These are phyloP conservation scores for Magnolia sinica DNA, from an alignment of 164 flowering plant species.

Conservation along the genomic window DNA sequence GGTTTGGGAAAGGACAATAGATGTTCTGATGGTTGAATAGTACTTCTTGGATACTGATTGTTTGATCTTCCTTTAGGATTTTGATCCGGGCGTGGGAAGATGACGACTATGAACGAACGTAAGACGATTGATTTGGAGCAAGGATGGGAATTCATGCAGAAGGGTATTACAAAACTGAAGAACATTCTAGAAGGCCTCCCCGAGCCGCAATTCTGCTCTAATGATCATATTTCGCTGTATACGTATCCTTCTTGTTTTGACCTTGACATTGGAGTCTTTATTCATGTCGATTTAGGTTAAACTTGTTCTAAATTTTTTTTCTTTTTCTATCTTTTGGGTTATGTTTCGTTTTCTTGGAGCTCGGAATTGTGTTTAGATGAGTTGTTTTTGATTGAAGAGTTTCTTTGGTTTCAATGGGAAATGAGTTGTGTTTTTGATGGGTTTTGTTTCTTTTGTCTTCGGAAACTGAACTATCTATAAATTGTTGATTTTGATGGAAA, in stretches of 20 bases:
- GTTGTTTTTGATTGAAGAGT: not conserved
- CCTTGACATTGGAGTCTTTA: not conserved
- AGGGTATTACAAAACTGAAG: conserved; percentile 78
- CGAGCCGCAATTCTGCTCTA: conserved; percentile 67
- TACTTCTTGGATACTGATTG: not conserved
- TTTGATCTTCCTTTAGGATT: not conserved
- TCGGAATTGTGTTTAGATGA: not conserved
- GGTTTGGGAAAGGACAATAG: not conserved
- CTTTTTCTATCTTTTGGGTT: not conserved
- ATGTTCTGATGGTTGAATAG: not conserved
- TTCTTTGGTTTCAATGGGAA: not conserved
- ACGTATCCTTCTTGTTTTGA: conserved; percentile 46
- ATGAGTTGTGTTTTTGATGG: not conserved
- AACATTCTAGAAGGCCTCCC: conserved; percentile 71
- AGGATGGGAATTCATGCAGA: conserved; percentile 84
- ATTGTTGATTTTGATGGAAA: not conserved
- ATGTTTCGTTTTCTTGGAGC: not conserved
- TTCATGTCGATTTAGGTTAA: no score
- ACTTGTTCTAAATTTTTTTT: not conserved
- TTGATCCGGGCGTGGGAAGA: not conserved
- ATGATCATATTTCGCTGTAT: conserved; percentile 84
- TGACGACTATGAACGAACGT: conserved; percentile 45
- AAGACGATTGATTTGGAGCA: conserved; percentile 72
- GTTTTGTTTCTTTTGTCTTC: not conserved
- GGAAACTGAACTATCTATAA: not conserved